These are phyloP conservation scores for Trichoderma gracile DNA, from an alignment of 2,329 filamentous ascomycete genomes.

Conservation along the genomic window DNA sequence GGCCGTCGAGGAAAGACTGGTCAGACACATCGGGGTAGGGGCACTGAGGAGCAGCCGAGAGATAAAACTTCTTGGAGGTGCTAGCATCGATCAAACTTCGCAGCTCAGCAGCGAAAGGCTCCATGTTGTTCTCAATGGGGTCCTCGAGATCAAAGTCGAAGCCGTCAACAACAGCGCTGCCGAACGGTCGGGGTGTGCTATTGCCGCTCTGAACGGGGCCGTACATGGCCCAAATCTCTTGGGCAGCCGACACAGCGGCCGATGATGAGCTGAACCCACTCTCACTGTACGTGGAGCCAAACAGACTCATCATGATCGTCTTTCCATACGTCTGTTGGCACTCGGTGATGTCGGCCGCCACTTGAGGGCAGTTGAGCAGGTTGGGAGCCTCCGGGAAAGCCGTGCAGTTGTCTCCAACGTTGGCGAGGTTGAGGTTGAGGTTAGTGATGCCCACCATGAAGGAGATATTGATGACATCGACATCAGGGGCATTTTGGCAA, in stretches of 20 bases:
- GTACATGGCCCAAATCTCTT: conserved; percentile 69
- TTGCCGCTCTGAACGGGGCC: conserved; percentile 53
- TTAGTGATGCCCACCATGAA: conserved; percentile 61
- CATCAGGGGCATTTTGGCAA: conserved; percentile 45
- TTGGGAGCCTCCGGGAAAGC: conserved; percentile 46
- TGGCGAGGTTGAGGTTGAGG: conserved; percentile 64
- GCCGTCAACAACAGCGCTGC: conserved; percentile 65
- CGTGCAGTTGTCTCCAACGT: conserved; percentile 61
- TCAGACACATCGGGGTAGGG: conserved; percentile 63
- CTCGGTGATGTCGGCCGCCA: conserved; percentile 57
- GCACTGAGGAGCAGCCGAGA: conserved; percentile 69
- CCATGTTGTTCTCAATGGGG: conserved; percentile 55
- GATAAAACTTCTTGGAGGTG: conserved; percentile 57
- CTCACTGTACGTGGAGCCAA: conserved; percentile 66
- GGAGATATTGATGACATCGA: conserved; percentile 44
- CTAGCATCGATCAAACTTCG: conserved; percentile 56
- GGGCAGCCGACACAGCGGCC: conserved; percentile 57
- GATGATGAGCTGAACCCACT: conserved; percentile 59
- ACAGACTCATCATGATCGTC: conserved; percentile 68
- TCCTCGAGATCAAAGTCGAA: conserved; percentile 78
- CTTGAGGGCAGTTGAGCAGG: conserved; percentile 61
- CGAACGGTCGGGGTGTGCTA: conserved; percentile 63
- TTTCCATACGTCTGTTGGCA: conserved; percentile 64
- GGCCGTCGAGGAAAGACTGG: conserved; percentile 54
- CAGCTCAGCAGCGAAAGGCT: conserved; percentile 59